Evolutionary conservation across 306 rosid species (phyloP).

Genomic region (Acmispon strigosus): DNA sequence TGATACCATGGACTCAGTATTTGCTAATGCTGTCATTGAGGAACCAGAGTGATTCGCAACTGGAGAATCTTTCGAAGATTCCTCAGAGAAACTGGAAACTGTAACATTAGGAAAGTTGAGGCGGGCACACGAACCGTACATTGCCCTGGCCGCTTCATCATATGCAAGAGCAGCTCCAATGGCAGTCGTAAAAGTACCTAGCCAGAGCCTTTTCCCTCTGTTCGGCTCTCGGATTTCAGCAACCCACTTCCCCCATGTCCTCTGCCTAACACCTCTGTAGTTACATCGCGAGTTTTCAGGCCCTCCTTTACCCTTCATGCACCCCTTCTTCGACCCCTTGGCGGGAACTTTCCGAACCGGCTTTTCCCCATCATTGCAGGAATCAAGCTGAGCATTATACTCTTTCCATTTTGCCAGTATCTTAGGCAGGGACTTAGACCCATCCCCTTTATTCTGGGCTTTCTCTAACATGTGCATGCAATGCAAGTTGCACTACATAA

Average conservation of each 20-base stretch:
- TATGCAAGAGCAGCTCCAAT: constrained; percentile 82
- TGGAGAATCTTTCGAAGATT: constrained; percentile 26
- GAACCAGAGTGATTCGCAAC: constrained; percentile 15
- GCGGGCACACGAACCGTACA: constrained; percentile 70
- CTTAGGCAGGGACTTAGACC: constrained; percentile 52
- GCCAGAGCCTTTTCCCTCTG: constrained; percentile 73
- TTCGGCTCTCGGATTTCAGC: constrained; percentile 80
- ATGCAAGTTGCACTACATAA: constrained; percentile 31
- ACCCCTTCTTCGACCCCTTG: constrained; percentile 84
- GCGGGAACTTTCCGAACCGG: constrained; percentile 64
- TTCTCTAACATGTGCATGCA: constrained; percentile 48
- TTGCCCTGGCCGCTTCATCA: constrained; percentile 82
- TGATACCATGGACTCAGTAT: constrained; percentile 33
- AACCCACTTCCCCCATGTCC: constrained; percentile 98
- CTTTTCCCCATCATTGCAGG: constrained; percentile 31
- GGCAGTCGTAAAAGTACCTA: constrained; percentile 72
- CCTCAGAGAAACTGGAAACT: constrained; percentile 38
- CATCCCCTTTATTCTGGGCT: constrained; percentile 43
- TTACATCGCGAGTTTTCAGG: constrained; percentile 84
- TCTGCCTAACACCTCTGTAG: constrained; percentile 88
- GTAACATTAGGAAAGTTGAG: constrained; percentile 73
- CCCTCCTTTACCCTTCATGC: constrained; percentile 96
- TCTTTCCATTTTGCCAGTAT: constrained; percentile 68
- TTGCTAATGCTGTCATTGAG: constrained; percentile 21
- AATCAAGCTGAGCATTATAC: constrained; percentile 55